A percentile compares a stretch with the other conserved stretches of the same genome.
Evolutionary conservation across 2,329 filamentous ascomycete genomes (phyloP).

Genomic region (Corniculantispora saksenae): DNA sequence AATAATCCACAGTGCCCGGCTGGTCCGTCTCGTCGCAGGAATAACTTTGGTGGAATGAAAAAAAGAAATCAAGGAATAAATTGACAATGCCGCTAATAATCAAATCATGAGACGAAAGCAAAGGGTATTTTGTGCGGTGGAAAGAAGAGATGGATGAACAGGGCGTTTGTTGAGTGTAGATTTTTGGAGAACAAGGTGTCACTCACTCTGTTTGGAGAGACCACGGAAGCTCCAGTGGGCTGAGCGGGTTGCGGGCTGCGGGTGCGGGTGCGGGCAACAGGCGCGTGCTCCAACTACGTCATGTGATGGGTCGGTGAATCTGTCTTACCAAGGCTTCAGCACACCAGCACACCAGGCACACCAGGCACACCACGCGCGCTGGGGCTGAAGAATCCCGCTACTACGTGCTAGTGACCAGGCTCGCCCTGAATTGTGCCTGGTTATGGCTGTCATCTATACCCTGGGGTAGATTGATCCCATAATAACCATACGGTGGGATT

Average conservation of each 20-base stretch:
- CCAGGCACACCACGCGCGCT: not conserved
- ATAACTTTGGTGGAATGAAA: not conserved
- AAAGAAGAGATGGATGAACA: not conserved
- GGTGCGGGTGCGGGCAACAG: slow-evolving; percentile 19
- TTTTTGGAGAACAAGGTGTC: slow-evolving; percentile 9
- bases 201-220: slow-evolving; percentile 4
- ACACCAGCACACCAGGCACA: not conserved
- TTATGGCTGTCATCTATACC: too few species aligned
- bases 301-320: slow-evolving; percentile 23
- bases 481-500: too few species aligned
- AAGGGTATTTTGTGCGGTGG: not conserved
- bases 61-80: not conserved
- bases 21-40: not conserved
- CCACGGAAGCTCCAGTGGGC: slow-evolving; percentile 21
- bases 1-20: not conserved
- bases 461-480: too few species aligned
- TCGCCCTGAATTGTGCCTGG: too few species aligned
- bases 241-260: slow-evolving; percentile 7
- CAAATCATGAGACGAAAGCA: not conserved
- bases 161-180: not conserved
- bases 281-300: slow-evolving; percentile 23
- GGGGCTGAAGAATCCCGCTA: not conserved
- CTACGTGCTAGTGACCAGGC: too few species aligned
- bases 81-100: not conserved
- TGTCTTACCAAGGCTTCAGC: not conserved